Percentiles rank a stretch among this genome's conserved stretches.
These are phyloP conservation scores for Coniferiporia sulphurascens DNA, from an alignment of 1,284 basidiomycete genomes.

Conservation along the genomic window DNA sequence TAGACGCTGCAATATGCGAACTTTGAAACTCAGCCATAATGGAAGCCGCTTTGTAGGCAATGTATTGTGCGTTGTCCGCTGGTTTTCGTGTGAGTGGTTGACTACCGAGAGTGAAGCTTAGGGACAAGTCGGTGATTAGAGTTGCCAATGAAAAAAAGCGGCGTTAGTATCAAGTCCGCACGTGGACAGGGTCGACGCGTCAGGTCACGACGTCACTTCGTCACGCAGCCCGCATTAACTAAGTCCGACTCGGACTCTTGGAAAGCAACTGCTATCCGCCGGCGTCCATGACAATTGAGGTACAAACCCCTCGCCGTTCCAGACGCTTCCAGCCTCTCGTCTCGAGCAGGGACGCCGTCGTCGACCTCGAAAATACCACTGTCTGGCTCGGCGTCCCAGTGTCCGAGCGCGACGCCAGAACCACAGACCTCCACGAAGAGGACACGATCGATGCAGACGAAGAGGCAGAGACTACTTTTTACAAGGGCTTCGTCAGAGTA, in stretches of 20 bases:
- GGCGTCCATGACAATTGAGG: conserved; percentile 9
- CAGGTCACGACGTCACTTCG: neutral
- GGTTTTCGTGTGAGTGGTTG: too few species aligned
- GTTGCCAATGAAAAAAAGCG: too few species aligned
- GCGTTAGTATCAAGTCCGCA: neutral
- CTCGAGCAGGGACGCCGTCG: conserved; percentile 31
- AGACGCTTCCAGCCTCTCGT: conserved; percentile 49
- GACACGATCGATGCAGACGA: conserved; percentile 26
- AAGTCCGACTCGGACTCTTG: too few species aligned
- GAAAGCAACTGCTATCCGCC: neutral
- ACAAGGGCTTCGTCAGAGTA: conserved; percentile 29
- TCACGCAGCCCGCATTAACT: too few species aligned
- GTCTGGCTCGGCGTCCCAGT: conserved; percentile 40
- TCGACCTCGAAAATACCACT: conserved; percentile 28
- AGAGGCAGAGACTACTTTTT: conserved; percentile 37
- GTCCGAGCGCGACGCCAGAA: conserved; percentile 34
- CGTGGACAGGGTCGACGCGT: neutral
- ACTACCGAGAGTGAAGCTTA: too few species aligned
- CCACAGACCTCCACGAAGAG: conserved; percentile 27
- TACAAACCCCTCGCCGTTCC: conserved; percentile 38
- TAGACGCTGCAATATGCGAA: too few species aligned
- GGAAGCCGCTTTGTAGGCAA: too few species aligned
- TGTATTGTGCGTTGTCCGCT: too few species aligned
- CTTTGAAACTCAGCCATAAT: too few species aligned
- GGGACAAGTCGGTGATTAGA: too few species aligned